A percentile compares a stretch with the other conserved stretches of the same genome.
Conservation (phyloP, 805 yeast species). For the Starmerella powellii region DNA sequence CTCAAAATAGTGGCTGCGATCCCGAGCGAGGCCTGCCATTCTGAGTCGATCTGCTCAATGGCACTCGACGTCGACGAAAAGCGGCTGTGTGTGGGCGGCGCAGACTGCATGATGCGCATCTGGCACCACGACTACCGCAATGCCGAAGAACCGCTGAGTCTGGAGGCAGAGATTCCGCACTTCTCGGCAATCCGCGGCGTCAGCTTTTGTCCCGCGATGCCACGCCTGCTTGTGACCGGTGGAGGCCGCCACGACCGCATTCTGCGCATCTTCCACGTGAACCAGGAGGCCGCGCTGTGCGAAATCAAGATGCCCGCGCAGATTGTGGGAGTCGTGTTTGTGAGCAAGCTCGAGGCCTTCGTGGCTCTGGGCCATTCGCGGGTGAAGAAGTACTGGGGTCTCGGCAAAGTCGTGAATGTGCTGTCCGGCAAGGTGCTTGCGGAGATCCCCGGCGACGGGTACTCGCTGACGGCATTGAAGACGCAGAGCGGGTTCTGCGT, state of each 20-base stretch:
- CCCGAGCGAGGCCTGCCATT: not conserved
- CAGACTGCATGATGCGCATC: slow-evolving; percentile 3
- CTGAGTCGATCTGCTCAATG: slow-evolving; percentile 6
- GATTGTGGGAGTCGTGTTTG: slow-evolving; percentile 14
- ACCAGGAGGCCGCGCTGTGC: not conserved
- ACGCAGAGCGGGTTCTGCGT: slow-evolving; percentile 11
- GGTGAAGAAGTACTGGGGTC: slow-evolving; percentile 4
- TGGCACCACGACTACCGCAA: slow-evolving; percentile 6
- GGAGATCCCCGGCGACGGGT: slow-evolving; percentile 14
- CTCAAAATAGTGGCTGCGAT: not conserved
- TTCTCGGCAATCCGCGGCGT: slow-evolving; percentile 10
- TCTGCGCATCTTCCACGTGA: slow-evolving; percentile 6
- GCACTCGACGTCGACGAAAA: slow-evolving; percentile 2
- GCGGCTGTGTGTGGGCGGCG: slow-evolving; percentile 3
- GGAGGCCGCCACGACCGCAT: slow-evolving; percentile 15
- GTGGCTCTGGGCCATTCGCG: slow-evolving; percentile 19
- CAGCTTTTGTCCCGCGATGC: slow-evolving; percentile 9
- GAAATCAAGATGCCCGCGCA: slow-evolving; percentile 15
- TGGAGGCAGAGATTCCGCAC: not conserved
- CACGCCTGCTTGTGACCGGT: slow-evolving; percentile 10
- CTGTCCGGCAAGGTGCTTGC: slow-evolving; percentile 4
- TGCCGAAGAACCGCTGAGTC: not conserved
- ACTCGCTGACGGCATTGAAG: slow-evolving; percentile 10
- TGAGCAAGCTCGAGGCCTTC: slow-evolving; percentile 13
- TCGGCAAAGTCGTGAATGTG: slow-evolving; percentile 9